phyloP scores from a whole-genome alignment of 1,284 basidiomycete species.

The Peniophora sp. region DNA sequence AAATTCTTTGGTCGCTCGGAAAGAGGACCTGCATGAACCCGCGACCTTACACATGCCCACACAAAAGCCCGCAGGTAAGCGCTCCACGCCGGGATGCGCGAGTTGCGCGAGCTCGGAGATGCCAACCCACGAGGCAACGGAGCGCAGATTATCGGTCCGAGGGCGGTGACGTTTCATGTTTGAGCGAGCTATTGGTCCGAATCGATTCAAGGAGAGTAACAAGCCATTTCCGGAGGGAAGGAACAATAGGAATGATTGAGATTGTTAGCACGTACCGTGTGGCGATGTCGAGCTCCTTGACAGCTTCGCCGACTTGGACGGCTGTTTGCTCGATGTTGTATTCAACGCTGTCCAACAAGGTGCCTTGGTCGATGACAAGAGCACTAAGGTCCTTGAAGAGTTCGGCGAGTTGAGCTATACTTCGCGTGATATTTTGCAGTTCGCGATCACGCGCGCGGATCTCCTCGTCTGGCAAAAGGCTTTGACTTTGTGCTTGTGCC shows the following conservation, averaged over 20 bases:
- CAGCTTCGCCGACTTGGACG: constrained; percentile 75
- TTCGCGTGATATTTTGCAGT: constrained; percentile 86
- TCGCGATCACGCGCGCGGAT: constrained; percentile 68
- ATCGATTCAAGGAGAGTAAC: not conserved
- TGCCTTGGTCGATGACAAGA: constrained; percentile 97
- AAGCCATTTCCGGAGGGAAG: constrained; percentile 5
- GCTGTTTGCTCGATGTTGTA: constrained; percentile 96
- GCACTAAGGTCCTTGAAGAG: constrained; percentile 92
- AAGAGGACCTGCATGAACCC: too few species aligned
- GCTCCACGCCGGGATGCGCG: not conserved
- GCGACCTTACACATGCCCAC: too few species aligned
- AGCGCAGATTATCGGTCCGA: not conserved
- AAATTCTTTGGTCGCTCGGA: too few species aligned
- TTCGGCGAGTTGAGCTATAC: constrained; percentile 87
- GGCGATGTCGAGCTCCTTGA: constrained; percentile 78
- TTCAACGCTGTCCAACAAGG: constrained; percentile 92
- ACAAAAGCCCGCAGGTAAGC: not conserved
- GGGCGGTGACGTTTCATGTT: too few species aligned
- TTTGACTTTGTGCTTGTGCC: not conserved
- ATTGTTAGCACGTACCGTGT: constrained; percentile 47
- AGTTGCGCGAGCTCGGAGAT: not conserved
- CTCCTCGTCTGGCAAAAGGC: constrained; percentile 32
- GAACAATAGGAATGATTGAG: constrained; percentile 5
- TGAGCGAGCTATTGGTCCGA: too few species aligned
- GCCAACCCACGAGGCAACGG: not conserved